A percentile compares a stretch with the other conserved stretches of the same genome.
These are phyloP conservation scores for Auricularia heimuer DNA, from an alignment of 768 basidiomycete species.

Conservation along the genomic window DNA sequence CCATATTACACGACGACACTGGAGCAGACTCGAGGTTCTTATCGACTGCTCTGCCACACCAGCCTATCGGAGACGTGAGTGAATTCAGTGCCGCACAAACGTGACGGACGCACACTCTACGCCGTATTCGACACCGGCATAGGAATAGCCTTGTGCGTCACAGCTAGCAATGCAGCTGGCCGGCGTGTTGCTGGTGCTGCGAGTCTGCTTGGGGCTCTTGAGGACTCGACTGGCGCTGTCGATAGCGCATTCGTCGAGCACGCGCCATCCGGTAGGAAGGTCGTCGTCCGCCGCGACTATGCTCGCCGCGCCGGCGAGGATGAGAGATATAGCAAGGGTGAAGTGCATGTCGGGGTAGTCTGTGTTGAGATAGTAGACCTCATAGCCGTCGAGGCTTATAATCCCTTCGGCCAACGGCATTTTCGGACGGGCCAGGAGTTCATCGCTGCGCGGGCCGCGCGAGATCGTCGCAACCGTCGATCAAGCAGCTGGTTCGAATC, in stretches of 20 bases:
- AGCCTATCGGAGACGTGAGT: no score
- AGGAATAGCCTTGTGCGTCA: neutral
- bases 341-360: no score
- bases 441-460: slow-evolving; percentile 18
- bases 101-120: neutral
- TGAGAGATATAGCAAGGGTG: no score
- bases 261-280: neutral
- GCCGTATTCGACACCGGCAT: neutral
- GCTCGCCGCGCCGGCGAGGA: neutral
- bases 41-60: neutral
- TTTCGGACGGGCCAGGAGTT: slow-evolving; percentile 6
- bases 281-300: neutral
- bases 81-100: slow-evolving; percentile 7
- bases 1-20: neutral
- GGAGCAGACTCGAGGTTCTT: neutral
- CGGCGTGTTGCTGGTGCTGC: neutral
- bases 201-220: neutral
- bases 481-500: no score
- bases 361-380: no score
- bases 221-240: neutral
- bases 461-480: neutral
- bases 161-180: neutral
- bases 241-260: neutral
- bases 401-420: no score
- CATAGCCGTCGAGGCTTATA: no score